A percentile compares a stretch with the other conserved stretches of the same genome.
These are phyloP conservation scores for Pleurotus tuoliensis DNA, from an alignment of 768 basidiomycete species.

Conservation along the genomic window DNA sequence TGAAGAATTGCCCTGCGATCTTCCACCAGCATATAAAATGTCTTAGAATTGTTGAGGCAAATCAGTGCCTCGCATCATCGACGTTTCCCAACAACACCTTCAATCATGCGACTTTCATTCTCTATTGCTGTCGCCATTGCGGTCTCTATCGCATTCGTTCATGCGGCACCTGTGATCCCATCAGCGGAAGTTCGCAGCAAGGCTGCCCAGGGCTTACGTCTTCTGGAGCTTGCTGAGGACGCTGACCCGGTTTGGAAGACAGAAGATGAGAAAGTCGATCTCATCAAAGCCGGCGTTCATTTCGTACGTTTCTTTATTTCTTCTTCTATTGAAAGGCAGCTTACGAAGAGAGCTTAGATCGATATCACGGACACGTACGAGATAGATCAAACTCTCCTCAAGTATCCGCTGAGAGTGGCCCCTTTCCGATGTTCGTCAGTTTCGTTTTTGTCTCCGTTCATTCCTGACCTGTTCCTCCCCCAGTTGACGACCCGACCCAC, in stretches of 20 bases:
- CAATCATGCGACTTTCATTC: neutral
- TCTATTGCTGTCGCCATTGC: neutral
- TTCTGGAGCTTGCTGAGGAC: constrained; percentile 24
- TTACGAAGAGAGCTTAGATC: constrained; percentile 17
- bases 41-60: neutral
- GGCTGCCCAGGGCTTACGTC: constrained; percentile 25
- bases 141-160: neutral
- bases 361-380: constrained; percentile 30
- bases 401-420: neutral
- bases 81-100: neutral
- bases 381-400: constrained; percentile 10
- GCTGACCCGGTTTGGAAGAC: constrained; percentile 29
- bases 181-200: constrained; percentile 12
- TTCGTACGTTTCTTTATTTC: constrained; percentile 19
- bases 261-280: constrained; percentile 25
- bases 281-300: constrained; percentile 16
- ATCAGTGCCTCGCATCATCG: neutral
- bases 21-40: neutral
- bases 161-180: constrained; percentile 9
- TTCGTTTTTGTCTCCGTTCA: neutral
- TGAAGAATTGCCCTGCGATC: too few species aligned
- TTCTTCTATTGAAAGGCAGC: neutral
- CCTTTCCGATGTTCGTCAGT: neutral
- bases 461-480: neutral
- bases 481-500: constrained; percentile 23